Percentiles rank a stretch among this genome's conserved stretches.
Conservation (phyloP, 305 asterid genomes). For the Plantago rigida region DNA sequence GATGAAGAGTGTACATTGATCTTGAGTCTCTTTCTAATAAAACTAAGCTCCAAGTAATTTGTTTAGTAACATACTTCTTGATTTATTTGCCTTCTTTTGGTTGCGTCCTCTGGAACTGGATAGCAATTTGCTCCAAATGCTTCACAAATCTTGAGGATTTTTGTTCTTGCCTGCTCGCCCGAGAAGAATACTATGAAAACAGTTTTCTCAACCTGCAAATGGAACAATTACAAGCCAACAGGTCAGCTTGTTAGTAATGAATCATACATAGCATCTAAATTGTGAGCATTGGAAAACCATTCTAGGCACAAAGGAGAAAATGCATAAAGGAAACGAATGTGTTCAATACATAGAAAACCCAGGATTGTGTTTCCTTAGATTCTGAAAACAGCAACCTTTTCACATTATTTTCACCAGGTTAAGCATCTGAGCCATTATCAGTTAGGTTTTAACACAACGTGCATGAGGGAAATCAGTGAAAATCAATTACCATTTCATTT, state of each 20-base stretch:
- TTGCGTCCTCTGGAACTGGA: constrained; percentile 83
- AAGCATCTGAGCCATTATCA: neutral
- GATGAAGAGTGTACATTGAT: constrained; percentile 1
- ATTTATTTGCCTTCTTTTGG: constrained; percentile 70
- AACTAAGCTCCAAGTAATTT: constrained; percentile 21
- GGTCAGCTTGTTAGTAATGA: constrained; percentile 19
- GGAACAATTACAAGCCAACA: constrained; percentile 24
- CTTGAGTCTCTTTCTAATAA: constrained; percentile 13
- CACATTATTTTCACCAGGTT: neutral
- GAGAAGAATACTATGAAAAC: constrained; percentile 96
- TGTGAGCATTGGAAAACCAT: constrained; percentile 11
- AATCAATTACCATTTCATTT: constrained; percentile 63
- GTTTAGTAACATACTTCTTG: constrained; percentile 57
- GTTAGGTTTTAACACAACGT: neutral
- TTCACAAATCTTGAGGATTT: constrained; percentile 89
- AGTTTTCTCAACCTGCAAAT: constrained; percentile 85
- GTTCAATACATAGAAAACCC: neutral
- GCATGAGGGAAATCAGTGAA: constrained; percentile 21
- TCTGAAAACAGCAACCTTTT: neutral
- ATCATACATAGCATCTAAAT: constrained; percentile 2
- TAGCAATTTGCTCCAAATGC: constrained; percentile 96
- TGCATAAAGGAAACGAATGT: neutral
- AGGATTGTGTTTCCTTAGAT: neutral
- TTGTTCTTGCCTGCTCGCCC: constrained; percentile 92
- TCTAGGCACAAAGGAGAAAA: constrained; percentile 1